phyloP scores from a whole-genome alignment of 805 yeast species.

The Candida berthetii region DNA sequence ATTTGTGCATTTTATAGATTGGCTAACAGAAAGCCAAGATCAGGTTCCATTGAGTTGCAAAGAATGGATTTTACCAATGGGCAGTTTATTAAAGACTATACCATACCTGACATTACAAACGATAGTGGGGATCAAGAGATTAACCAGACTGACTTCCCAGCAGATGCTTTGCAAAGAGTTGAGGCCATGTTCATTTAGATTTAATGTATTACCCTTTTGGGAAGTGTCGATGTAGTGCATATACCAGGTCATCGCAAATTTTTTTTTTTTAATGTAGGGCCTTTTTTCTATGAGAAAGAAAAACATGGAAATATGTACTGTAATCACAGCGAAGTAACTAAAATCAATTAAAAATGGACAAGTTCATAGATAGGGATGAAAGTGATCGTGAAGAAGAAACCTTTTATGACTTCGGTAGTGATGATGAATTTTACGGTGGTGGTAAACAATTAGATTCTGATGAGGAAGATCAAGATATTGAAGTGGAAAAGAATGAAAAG shows the following conservation, averaged over 20 bases:
- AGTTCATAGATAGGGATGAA: conserved; percentile 6
- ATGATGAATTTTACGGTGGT: conserved; percentile 17
- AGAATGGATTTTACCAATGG: neutral
- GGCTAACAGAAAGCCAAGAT: neutral
- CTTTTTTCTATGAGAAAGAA: too few species aligned
- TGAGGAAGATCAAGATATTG: conserved; percentile 22
- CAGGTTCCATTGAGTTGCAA: neutral
- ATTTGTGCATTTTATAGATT: neutral
- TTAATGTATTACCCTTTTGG: neutral
- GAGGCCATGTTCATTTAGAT: neutral
- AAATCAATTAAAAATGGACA: conserved; percentile 11
- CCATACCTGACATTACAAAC: too few species aligned
- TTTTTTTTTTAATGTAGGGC: neutral
- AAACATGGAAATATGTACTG: too few species aligned
- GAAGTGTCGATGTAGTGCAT: neutral
- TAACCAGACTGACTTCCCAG: neutral
- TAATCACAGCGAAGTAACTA: too few species aligned
- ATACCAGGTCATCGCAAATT: neutral
- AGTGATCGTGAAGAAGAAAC: conserved; percentile 10
- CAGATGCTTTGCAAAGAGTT: neutral
- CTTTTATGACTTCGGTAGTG: conserved; percentile 12
- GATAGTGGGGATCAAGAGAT: too few species aligned
- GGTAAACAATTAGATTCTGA: conserved; percentile 13
- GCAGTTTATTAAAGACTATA: neutral
- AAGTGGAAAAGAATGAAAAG: conserved; percentile 14